Percentiles rank a stretch among this genome's conserved stretches.
These are phyloP conservation scores for Hyphodiscus sp. DNA, from an alignment of 2,329 filamentous ascomycete species.

Conservation along the genomic window DNA sequence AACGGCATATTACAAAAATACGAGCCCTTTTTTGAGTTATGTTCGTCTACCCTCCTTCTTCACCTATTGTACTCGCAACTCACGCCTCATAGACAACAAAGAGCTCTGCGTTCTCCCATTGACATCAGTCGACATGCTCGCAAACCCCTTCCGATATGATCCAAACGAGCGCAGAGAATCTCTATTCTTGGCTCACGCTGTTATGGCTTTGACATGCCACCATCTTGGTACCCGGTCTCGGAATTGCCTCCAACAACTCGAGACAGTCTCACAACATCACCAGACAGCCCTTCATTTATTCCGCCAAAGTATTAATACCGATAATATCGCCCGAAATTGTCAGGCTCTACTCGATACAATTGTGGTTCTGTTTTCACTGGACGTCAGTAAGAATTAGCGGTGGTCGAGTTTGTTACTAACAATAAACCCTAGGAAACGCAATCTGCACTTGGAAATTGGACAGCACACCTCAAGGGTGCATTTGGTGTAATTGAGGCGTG, in stretches of 20 bases:
- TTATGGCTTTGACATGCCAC: conserved; percentile 3
- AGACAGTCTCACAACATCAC: not conserved
- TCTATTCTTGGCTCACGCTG: conserved; percentile 1
- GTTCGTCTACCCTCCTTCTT: not conserved
- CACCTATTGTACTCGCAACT: not conserved
- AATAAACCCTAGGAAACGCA: conserved; percentile 2
- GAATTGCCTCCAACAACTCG: not conserved
- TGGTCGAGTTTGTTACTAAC: not conserved
- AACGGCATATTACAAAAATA: not conserved
- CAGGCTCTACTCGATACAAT: not conserved
- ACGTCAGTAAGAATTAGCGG: not conserved
- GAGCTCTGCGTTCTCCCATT: not conserved
- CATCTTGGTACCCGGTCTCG: not conserved
- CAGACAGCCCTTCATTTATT: conserved; percentile 2
- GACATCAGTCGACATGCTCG: not conserved
- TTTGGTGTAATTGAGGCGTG: conserved; percentile 1
- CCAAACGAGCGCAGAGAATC: not conserved
- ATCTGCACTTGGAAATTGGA: conserved; percentile 2
- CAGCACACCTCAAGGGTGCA: conserved; percentile 1
- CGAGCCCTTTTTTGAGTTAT: not conserved
- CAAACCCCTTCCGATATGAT: not conserved
- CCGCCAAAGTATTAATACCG: conserved; percentile 1
- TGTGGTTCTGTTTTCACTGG: not conserved
- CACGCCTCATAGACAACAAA: not conserved
- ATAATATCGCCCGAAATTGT: not conserved